Percentiles rank a stretch among this genome's conserved stretches.
Evolutionary conservation across 108 stramenopile species (phyloP).

Genomic region (Aurantiochytrium sp.): DNA sequence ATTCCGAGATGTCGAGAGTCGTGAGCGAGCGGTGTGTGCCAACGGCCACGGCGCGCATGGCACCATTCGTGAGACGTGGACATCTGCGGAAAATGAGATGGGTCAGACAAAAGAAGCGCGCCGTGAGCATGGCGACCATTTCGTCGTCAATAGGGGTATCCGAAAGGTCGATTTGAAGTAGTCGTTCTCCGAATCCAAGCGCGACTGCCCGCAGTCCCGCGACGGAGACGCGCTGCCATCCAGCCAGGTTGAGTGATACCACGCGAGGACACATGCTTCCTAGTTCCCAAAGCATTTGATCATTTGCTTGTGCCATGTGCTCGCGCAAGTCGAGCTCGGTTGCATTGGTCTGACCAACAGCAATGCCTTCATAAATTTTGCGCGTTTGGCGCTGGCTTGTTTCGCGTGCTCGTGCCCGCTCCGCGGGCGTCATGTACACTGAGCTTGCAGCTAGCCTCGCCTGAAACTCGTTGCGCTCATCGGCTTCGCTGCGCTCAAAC

Average conservation of each 20-base stretch:
- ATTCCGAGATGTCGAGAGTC: neutral
- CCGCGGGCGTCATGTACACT: too few species aligned
- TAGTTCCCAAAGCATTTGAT: neutral
- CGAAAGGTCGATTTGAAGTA: neutral
- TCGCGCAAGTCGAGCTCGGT: neutral
- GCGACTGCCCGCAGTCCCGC: neutral
- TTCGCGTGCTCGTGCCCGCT: too few species aligned
- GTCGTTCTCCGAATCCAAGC: neutral
- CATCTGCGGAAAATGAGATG: neutral
- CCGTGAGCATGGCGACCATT: neutral
- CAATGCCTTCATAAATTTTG: neutral
- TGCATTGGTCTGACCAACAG: neutral
- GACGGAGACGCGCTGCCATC: neutral
- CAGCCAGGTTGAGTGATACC: neutral
- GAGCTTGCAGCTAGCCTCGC: too few species aligned
- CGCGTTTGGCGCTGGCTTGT: too few species aligned
- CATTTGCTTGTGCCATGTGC: neutral
- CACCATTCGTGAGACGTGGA: neutral
- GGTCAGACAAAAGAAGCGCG: neutral
- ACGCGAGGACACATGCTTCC: neutral
- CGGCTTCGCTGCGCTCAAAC: too few species aligned
- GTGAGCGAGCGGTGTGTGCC: neutral
- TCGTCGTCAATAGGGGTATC: neutral
- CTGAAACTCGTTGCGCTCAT: too few species aligned
- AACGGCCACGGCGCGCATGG: neutral